These are phyloP conservation scores for Sporothrix humicola DNA, from an alignment of 2,329 filamentous ascomycete genomes.

Conservation along the genomic window DNA sequence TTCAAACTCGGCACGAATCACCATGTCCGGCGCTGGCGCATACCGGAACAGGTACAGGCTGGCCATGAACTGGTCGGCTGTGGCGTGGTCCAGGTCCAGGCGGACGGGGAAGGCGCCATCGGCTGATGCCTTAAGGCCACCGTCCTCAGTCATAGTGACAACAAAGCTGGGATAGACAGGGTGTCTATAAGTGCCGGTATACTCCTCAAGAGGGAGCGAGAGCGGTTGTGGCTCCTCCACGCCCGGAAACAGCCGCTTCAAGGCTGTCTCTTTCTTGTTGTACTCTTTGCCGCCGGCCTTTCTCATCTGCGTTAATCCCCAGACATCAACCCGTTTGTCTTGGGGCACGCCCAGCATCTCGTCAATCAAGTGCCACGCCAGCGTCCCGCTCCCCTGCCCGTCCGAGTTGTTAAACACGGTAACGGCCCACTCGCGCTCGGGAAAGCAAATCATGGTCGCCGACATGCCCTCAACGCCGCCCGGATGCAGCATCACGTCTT, in stretches of 20 bases:
- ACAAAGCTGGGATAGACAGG: neutral
- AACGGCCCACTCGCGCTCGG: neutral
- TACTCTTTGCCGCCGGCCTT: neutral
- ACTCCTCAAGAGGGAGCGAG: neutral
- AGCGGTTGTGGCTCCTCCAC: neutral
- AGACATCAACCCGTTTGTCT: neutral
- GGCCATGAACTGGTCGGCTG: neutral
- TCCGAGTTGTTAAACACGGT: neutral
- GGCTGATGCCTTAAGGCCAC: accelerated
- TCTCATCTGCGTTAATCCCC: neutral
- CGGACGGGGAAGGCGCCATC: neutral
- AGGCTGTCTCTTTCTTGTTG: neutral
- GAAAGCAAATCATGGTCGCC: neutral
- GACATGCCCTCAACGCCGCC: constrained; percentile 8
- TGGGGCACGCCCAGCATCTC: neutral
- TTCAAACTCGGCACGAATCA: neutral
- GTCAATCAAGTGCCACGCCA: neutral
- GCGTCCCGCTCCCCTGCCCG: neutral
- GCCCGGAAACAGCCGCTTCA: neutral
- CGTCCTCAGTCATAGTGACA: neutral
- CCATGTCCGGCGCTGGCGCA: neutral
- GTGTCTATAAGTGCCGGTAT: neutral
- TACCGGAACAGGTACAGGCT: neutral
- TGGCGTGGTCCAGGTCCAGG: neutral
- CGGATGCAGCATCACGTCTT: constrained; percentile 4